Evolutionary conservation across 441 rosid genomes (phyloP).

Genomic region (Corymbia calophylla): DNA sequence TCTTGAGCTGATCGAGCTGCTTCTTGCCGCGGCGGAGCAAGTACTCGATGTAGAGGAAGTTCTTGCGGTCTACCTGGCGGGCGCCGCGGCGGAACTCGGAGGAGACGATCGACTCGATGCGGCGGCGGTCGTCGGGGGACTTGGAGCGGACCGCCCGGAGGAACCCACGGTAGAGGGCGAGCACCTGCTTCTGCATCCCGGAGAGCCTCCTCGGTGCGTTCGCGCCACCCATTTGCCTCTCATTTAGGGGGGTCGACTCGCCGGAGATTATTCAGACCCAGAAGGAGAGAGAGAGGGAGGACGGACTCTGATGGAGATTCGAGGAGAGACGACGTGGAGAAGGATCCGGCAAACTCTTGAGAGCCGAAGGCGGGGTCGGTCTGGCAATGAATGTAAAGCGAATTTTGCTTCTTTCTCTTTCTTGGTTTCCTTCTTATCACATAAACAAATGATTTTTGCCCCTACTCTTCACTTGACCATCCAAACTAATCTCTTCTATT

Average conservation of each 20-base stretch:
- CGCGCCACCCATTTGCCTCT: slow-evolving; percentile 30
- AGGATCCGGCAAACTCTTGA: not conserved
- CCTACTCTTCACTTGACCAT: not conserved
- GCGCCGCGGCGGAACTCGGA: slow-evolving; percentile 63
- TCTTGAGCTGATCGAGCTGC: slow-evolving; percentile 79
- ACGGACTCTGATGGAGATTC: not conserved
- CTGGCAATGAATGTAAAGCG: not conserved
- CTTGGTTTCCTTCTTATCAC: not conserved
- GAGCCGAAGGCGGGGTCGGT: not conserved
- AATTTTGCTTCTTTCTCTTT: not conserved
- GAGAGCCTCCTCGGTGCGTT: slow-evolving; percentile 22
- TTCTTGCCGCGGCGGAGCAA: slow-evolving; percentile 73
- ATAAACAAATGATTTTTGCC: not conserved
- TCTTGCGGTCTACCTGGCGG: slow-evolving; percentile 66
- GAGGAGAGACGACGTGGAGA: not conserved
- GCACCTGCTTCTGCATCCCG: slow-evolving; percentile 17
- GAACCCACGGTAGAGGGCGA: slow-evolving; percentile 15
- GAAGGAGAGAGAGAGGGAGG: not conserved
- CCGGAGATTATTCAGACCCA: too few relatives aligned
- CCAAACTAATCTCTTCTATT: not conserved
- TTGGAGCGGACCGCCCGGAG: slow-evolving; percentile 13
- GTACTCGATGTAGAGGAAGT: slow-evolving; percentile 73
- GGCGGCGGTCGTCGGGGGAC: slow-evolving; percentile 9
- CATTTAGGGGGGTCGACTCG: not conserved
- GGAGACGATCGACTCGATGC: slow-evolving; percentile 40